phyloP scores from a whole-genome alignment of 345 rosid species.

The Geranium brycei region DNA sequence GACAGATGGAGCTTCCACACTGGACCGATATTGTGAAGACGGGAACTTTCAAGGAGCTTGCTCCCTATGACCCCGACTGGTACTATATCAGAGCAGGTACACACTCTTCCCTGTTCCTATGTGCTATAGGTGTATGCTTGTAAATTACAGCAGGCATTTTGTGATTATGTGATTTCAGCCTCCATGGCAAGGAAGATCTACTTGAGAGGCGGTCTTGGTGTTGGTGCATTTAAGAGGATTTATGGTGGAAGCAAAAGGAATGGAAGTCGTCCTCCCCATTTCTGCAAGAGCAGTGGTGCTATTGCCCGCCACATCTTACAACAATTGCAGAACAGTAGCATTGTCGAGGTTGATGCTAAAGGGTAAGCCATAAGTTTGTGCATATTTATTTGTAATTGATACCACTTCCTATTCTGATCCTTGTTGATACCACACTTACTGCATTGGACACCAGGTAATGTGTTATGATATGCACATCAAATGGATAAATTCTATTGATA shows the following conservation, averaged over 20 bases:
- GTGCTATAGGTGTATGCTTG: background rate
- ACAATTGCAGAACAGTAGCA: constrained; percentile 29
- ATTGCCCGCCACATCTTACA: constrained; percentile 44
- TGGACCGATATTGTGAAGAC: constrained; percentile 27
- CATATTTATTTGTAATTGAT: no score
- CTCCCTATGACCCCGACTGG: constrained; percentile 29
- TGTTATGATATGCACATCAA: background rate
- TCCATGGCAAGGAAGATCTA: constrained; percentile 46
- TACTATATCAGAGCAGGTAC: constrained; percentile 5
- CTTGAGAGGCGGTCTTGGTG: constrained; percentile 44
- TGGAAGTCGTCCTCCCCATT: constrained; percentile 38
- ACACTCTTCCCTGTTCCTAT: background rate
- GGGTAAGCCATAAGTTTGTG: constrained; percentile 20
- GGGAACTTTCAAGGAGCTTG: constrained; percentile 22
- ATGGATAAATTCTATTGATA: no score
- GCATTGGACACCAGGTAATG: no score
- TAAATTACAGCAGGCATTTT: background rate
- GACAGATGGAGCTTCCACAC: background rate
- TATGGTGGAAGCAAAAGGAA: constrained; percentile 45
- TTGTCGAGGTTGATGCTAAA: constrained; percentile 27
- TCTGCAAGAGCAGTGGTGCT: constrained; percentile 39
- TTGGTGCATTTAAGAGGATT: constrained; percentile 38
- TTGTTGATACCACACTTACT: no score
- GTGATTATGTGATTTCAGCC: constrained; percentile 11
- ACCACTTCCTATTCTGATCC: background rate